Percentiles rank a stretch among this genome's conserved stretches.
Conservation (phyloP, 805 yeast genomes). For the Saccharomycopsis malanga region DNA sequence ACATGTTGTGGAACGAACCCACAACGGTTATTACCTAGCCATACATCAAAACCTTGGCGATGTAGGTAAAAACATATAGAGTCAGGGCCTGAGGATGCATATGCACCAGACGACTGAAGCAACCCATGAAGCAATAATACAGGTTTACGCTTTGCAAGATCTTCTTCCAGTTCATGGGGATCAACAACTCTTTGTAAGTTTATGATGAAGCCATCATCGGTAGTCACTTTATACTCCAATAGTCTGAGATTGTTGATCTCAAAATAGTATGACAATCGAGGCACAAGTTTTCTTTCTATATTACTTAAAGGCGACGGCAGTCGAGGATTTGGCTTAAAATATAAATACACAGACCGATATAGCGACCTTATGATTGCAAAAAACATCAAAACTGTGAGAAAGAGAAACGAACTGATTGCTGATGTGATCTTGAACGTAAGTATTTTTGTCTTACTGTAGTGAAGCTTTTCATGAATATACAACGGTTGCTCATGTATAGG, state of each 20-base stretch:
- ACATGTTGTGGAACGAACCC: conserved; percentile 72
- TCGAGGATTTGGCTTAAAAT: not conserved
- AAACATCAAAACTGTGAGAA: conserved; percentile 5
- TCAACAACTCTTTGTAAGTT: conserved; percentile 46
- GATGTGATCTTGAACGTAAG: conserved; percentile 6
- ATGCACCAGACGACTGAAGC: conserved; percentile 81
- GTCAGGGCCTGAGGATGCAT: conserved; percentile 71
- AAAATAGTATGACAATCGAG: conserved; percentile 64
- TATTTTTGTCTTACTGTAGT: not conserved
- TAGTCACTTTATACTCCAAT: conserved; percentile 51
- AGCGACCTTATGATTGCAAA: conserved; percentile 1
- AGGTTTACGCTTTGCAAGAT: conserved; percentile 41
- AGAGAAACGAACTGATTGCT: conserved; percentile 2
- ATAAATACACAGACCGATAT: not conserved
- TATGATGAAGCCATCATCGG: conserved; percentile 77
- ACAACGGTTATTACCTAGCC: conserved; percentile 89
- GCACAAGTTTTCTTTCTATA: conserved; percentile 34
- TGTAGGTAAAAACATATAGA: conserved; percentile 51
- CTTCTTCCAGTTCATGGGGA: conserved; percentile 29
- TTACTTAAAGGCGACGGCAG: conserved; percentile 5
- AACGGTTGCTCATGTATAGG: not conserved
- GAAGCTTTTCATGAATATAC: conserved; percentile 6
- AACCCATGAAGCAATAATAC: conserved; percentile 79
- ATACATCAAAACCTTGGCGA: conserved; percentile 67
- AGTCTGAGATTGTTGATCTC: conserved; percentile 52